phyloP scores from a whole-genome alignment of 371 early-diverging fungal species.

The Actinomortierella wolfii region DNA sequence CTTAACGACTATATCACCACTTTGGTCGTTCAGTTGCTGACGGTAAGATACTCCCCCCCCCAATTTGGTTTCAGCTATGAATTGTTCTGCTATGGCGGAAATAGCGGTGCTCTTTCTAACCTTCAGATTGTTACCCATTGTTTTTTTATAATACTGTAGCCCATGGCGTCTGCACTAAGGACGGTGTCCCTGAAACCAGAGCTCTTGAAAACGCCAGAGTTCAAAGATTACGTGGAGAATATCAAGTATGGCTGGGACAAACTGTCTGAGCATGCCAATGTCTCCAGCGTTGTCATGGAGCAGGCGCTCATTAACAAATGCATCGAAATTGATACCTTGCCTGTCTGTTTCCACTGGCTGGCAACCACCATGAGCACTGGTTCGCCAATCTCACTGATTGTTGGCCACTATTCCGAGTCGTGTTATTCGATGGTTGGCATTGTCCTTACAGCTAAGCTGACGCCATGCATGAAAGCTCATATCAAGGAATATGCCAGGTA shows the following conservation, averaged over 20 bases:
- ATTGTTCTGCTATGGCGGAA: too few relatives aligned
- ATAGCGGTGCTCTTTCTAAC: background rate
- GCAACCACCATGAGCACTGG: constrained; percentile 47
- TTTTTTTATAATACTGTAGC: constrained; percentile 13
- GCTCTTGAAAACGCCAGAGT: constrained; percentile 28
- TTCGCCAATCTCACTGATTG: constrained; percentile 37
- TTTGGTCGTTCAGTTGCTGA: constrained; percentile 39
- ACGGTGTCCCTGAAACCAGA: constrained; percentile 45
- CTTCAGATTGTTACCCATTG: background rate
- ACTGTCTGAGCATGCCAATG: constrained; percentile 43
- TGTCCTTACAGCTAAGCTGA: constrained; percentile 28
- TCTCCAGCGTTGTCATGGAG: constrained; percentile 45
- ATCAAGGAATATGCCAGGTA: constrained; percentile 47
- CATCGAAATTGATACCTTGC: constrained; percentile 60
- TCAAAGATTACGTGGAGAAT: constrained; percentile 40
- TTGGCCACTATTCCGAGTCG: constrained; percentile 42
- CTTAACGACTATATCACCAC: constrained; percentile 45
- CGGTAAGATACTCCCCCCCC: constrained; percentile 11
- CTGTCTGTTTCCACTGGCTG: constrained; percentile 50
- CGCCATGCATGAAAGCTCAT: constrained; percentile 35
- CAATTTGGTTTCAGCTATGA: background rate
- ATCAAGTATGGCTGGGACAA: constrained; percentile 47
- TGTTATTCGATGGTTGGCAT: constrained; percentile 47
- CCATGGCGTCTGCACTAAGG: constrained; percentile 38
- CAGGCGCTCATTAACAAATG: constrained; percentile 59